These are phyloP conservation scores for Nematocida displodere DNA, from an alignment of 371 early-diverging fungal species.

Conservation along the genomic window DNA sequence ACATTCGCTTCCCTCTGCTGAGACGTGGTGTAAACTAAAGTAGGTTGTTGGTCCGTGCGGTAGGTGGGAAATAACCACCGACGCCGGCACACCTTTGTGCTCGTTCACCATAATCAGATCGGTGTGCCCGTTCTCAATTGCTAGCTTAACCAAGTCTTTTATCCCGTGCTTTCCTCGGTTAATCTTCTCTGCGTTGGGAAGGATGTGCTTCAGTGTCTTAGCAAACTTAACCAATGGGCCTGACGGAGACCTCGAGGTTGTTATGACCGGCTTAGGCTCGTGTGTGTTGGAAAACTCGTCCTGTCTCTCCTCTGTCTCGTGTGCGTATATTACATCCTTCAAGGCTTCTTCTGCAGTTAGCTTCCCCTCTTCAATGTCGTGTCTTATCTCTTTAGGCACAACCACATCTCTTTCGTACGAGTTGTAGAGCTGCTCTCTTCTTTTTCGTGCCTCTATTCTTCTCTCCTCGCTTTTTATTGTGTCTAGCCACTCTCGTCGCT, in stretches of 20 bases:
- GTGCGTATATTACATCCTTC: slow-evolving; percentile 34
- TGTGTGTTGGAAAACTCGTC: slow-evolving; percentile 38
- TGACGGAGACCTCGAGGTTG: slow-evolving; percentile 90
- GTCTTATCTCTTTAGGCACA: slow-evolving; percentile 50
- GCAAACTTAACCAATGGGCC: slow-evolving; percentile 83
- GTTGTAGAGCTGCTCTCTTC: slow-evolving; percentile 26
- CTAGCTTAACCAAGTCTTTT: slow-evolving; percentile 69
- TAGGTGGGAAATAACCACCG: slow-evolving; percentile 85
- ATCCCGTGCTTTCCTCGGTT: slow-evolving; percentile 91
- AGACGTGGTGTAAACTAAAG: slow-evolving; percentile 74
- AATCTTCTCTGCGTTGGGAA: slow-evolving; percentile 90
- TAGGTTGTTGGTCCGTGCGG: slow-evolving; percentile 95
- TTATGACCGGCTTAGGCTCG: slow-evolving; percentile 83
- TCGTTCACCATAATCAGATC: slow-evolving; percentile 90
- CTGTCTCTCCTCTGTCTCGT: slow-evolving; percentile 29
- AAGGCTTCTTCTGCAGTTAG: slow-evolving; percentile 49
- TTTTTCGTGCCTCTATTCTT: slow-evolving; percentile 25
- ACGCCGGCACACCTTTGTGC: slow-evolving; percentile 89
- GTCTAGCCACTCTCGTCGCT: slow-evolving; percentile 50
- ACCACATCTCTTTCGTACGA: slow-evolving; percentile 47
- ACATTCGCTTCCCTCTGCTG: slow-evolving; percentile 3
- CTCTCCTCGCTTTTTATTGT: slow-evolving; percentile 34
- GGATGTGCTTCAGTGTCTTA: slow-evolving; percentile 88
- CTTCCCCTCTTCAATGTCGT: slow-evolving; percentile 44
- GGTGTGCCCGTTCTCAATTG: slow-evolving; percentile 77